phyloP scores from a whole-genome alignment of 208 protist genomes.

The Crithidia expoeki region DNA sequence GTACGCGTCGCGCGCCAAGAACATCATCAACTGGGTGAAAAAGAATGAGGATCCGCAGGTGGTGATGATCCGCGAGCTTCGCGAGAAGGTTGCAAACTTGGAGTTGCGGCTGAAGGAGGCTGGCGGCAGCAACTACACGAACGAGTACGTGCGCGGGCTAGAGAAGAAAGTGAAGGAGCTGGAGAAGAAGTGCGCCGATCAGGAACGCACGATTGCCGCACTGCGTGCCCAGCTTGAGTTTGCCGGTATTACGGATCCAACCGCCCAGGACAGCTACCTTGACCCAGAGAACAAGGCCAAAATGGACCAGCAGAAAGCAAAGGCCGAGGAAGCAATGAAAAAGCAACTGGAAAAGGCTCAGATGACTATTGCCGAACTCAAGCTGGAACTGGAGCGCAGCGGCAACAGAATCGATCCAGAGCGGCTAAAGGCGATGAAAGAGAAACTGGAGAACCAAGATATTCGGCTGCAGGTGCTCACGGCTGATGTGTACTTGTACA shows the following conservation, averaged over 20 bases:
- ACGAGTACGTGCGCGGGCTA: conserved; percentile 68
- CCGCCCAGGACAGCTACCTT: conserved; percentile 29
- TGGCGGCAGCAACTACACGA: conserved; percentile 60
- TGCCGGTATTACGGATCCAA: conserved; percentile 51
- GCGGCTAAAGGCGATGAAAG: conserved; percentile 37
- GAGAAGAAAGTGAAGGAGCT: conserved; percentile 39
- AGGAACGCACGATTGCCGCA: conserved; percentile 57
- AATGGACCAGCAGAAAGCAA: conserved; percentile 23
- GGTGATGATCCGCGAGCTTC: conserved; percentile 56
- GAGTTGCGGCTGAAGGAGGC: conserved; percentile 63
- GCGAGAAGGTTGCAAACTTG: conserved; percentile 61
- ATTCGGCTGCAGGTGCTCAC: conserved; percentile 12
- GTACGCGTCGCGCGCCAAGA: conserved; percentile 90
- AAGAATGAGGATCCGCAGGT: conserved; percentile 93
- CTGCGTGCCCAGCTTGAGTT: conserved; percentile 54
- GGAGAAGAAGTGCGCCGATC: conserved; percentile 60
- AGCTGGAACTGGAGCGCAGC: conserved; percentile 46
- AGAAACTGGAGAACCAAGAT: conserved; percentile 29
- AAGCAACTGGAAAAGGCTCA: conserved; percentile 48
- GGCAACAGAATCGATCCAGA: conserved; percentile 26
- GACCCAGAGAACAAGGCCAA: conserved; percentile 24
- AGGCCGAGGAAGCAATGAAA: conserved; percentile 33
- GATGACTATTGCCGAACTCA: conserved; percentile 43
- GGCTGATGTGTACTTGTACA: conserved; percentile 22
- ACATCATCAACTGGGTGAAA: conserved; percentile 91